Base-by-base conservation (phyloP, 306 rosid genomes). In the Pyrus communis region DNA sequence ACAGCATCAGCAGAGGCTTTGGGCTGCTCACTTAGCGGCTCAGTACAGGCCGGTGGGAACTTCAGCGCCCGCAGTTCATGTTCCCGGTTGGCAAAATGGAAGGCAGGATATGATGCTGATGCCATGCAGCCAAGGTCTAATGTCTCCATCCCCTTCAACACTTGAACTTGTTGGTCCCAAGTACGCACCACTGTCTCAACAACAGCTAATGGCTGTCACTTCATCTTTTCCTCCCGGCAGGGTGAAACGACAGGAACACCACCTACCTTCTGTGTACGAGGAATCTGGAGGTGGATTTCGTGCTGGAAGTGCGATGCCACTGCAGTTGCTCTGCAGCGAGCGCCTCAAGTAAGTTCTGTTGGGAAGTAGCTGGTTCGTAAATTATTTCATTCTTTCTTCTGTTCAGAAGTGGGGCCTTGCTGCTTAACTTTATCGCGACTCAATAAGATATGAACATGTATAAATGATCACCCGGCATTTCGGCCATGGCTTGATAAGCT, bases 61-160 rank as follows among this genome's bases (percentile, higher is more conserved):
- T 77, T 42, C 85, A 67, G 75, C 78, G 15, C 30, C 81, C 9
- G 23, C 75, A 42, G 70, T 82, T 68, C 91, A 84, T 62, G 69
- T 82, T 73, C 82, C 87, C 23, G 82, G 74, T 67, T 88, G 89
- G 91, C 90, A 85, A 75, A 84, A 40, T 75, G 88, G 78, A 80
- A 84, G 80, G 73, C 88, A 79, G 74, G 90, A 85, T 40, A 17
- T 77, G 52, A 67, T 63, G 22, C 49, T 69, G 13, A 69, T 46
- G 43, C 78, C 85, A 11, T 76, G 79, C 28, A 67, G 75, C 31
- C 85, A 78, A 73, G 43, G 80, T 31, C 76, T 74, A 23, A 25
- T 79, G 61, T 86, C 91, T 33, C 78, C 85, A 23, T n/a, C 85
- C 42, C 73, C 74, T 30, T 78, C 79, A 28, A 66, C 96, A 1